Evolutionary conservation across 2,329 filamentous ascomycete genomes (phyloP).

Genomic region (Xylariaceae sp.): DNA sequence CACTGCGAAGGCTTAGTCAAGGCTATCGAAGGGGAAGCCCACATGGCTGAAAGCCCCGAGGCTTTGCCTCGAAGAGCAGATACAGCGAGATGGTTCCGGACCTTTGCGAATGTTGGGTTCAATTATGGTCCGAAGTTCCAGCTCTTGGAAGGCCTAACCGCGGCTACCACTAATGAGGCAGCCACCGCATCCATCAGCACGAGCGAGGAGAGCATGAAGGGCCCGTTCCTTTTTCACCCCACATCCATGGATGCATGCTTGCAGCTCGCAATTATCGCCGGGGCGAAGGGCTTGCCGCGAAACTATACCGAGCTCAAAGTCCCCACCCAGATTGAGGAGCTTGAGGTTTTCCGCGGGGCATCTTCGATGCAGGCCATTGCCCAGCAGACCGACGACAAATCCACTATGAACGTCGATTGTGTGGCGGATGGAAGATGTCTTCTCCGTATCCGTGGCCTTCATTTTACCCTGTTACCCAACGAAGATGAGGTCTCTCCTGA

Average conservation of each 20-base stretch:
- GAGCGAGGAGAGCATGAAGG: slow-evolving; percentile 3
- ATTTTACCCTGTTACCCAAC: slow-evolving; percentile 2
- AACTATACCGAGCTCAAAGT: slow-evolving; percentile 7
- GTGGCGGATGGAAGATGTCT: slow-evolving; percentile 3
- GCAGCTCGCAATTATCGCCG: slow-evolving; percentile 6
- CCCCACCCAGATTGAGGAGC: slow-evolving; percentile 7
- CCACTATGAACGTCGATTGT: slow-evolving; percentile 2
- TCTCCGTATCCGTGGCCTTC: slow-evolving; percentile 5
- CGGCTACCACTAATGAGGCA: neutral
- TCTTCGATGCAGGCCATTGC: slow-evolving; percentile 2
- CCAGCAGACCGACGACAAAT: neutral
- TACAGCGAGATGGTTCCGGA: neutral
- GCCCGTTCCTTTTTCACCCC: slow-evolving; percentile 9
- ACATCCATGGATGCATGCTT: slow-evolving; percentile 9
- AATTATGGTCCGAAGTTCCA: neutral
- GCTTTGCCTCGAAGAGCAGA: neutral
- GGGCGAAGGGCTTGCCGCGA: slow-evolving; percentile 3
- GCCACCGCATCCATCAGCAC: neutral
- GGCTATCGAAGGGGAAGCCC: too few species aligned
- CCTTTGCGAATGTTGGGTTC: slow-evolving; percentile 5
- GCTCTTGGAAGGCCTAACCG: slow-evolving; percentile 6
- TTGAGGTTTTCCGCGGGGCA: slow-evolving; percentile 3
- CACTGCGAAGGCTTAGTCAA: slow-evolving; percentile 30
- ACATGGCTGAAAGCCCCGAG: too few species aligned
- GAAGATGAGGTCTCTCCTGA: neutral